Percentiles rank a stretch among this genome's conserved stretches.
Evolutionary conservation across 192 early-diverging fungal genomes (phyloP).

Genomic region (Coemansia sp.): DNA sequence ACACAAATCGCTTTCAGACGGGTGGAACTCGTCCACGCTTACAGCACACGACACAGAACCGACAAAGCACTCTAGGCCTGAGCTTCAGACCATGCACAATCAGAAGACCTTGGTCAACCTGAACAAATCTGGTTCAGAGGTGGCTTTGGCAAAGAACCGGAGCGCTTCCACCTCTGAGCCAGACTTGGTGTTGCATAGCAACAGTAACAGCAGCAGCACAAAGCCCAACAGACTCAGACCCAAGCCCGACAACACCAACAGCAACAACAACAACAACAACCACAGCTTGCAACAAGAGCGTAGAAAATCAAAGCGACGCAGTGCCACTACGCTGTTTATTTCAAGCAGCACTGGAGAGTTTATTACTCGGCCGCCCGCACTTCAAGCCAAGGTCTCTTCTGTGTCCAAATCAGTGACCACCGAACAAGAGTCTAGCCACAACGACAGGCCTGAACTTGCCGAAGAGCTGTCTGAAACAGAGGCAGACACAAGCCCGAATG

Average conservation of each 20-base stretch:
- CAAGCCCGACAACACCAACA: background rate
- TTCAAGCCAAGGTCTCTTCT: background rate
- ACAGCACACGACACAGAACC: constrained; percentile 16
- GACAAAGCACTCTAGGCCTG: constrained; percentile 9
- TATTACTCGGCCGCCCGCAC: background rate
- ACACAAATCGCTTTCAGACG: constrained; percentile 34
- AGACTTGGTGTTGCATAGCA: background rate
- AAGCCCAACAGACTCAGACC: background rate
- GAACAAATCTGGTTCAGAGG: background rate
- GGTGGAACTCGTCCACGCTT: constrained; percentile 48
- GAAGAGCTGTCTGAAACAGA: background rate
- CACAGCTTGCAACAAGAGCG: constrained; percentile 31
- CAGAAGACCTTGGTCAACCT: constrained; percentile 39
- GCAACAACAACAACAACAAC: background rate
- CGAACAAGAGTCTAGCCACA: background rate
- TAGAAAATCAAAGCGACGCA: constrained; percentile 45
- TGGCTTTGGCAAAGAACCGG: background rate
- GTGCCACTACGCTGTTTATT: constrained; percentile 44
- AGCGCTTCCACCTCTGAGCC: background rate
- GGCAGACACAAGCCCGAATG: background rate
- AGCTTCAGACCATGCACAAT: constrained; percentile 26
- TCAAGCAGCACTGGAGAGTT: constrained; percentile 14
- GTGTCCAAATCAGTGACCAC: background rate
- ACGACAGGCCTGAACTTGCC: background rate
- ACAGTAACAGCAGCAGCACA: background rate